These are phyloP conservation scores for Teratosphaeria nubilosa DNA, from an alignment of 2,329 filamentous ascomycete species.

Conservation along the genomic window DNA sequence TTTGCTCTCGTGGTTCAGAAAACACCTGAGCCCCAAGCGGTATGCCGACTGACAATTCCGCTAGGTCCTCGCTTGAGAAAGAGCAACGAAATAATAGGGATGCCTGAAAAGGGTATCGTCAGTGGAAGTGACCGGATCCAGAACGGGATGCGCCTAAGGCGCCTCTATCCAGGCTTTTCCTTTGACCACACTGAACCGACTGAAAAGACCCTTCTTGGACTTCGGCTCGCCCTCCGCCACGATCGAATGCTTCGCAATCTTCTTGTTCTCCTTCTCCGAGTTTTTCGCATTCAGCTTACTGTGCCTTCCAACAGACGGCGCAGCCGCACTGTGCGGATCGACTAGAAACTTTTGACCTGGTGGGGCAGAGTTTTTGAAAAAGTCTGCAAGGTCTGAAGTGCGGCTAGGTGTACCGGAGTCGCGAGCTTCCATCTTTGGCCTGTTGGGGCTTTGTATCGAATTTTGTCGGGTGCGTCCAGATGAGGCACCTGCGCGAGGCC, in stretches of 20 bases:
- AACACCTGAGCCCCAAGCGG: neutral
- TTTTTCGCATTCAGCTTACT: slow-evolving; percentile 10
- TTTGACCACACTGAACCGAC: neutral
- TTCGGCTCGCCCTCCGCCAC: neutral
- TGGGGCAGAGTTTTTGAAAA: slow-evolving; percentile 32
- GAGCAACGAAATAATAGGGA: neutral
- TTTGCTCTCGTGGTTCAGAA: neutral
- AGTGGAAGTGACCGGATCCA: no score
- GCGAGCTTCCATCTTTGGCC: slow-evolving; percentile 3
- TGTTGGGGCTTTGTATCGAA: neutral
- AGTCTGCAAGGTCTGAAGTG: slow-evolving; percentile 16
- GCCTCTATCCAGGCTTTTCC: neutral
- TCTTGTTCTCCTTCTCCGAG: slow-evolving; percentile 5
- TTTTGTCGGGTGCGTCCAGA: neutral
- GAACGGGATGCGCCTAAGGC: neutral
- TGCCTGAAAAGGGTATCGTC: neutral
- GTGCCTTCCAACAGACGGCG: slow-evolving; percentile 8
- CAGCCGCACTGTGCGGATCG: slow-evolving; percentile 9
- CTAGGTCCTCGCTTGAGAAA: neutral
- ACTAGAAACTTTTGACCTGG: slow-evolving; percentile 2
- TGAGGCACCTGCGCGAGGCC: slow-evolving; percentile 1
- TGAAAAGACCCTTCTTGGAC: neutral
- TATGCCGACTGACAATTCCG: neutral
- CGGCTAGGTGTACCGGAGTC: neutral
- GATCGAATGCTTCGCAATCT: slow-evolving; percentile 2